Evolutionary conservation across 2,329 filamentous ascomycete genomes (phyloP), one percentile per base, ranked within the genome.

Genomic region (Dryadomyces sulphureus): DNA sequence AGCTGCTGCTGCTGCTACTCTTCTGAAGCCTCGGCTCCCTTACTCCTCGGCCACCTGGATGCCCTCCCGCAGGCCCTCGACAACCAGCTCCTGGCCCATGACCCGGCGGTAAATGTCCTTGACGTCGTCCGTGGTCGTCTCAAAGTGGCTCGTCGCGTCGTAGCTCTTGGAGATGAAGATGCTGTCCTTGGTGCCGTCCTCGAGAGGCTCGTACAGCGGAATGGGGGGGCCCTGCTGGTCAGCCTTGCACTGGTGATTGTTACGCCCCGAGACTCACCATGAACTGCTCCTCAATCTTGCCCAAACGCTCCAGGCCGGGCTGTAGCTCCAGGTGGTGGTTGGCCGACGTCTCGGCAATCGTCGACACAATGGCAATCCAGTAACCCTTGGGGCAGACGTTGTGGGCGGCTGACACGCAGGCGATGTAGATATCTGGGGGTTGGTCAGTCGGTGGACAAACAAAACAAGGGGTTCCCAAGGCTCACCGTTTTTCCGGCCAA

Each of bases 161-260:
- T 98, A 98, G 70, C 87, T 94, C 79, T 93, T 95, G 59, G 88
- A 94, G 62, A 98, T 88, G 70, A 88, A 98, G 64, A 98, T 82
- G 65, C 89, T 89, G 70, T 95, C 89, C 56, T 80, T 83, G 55
- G 69, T 72, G 52, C 92, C 92, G 59, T 81, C 77, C 59, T 86
- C 84, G 42, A 90, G 63, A 20, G 92, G 93, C 67, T 94, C 88
- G 65, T 95, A 96, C 50, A 98, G 75, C 45, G 92, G 89, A 54
- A 95, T 94, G 17, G 92, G 86, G 25, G 86, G 69, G 22, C 87
- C 76, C 75, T 79, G 42, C 22, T 45, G n/a, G n/a, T n/a, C n/a
- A n/a, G n/a, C n/a, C n/a, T n/a, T n/a, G n/a, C n/a, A n/a, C 14
- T 20, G 11, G 38, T 47, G 38, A 48, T 45, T 36, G 6, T 24